Percentiles rank a stretch among this genome's conserved stretches.
Evolutionary conservation across 2,329 filamentous ascomycete species (phyloP).

Genomic region (Pestalotiopsis sp.): DNA sequence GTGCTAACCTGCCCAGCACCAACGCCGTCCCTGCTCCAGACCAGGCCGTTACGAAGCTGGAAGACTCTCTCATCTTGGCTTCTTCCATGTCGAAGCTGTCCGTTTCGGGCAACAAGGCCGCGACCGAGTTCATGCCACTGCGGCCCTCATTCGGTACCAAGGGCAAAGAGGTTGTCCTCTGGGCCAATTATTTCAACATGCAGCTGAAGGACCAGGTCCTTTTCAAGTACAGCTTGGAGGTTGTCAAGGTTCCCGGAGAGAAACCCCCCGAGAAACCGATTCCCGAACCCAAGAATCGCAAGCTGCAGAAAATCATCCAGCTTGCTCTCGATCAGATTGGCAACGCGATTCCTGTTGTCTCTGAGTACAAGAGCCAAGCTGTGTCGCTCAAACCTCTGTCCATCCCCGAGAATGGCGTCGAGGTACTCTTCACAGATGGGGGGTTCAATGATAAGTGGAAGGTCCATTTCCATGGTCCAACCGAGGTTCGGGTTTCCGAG

Average conservation of each 20-base stretch:
- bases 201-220: constrained; percentile 38
- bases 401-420: constrained; percentile 38
- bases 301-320: constrained; percentile 45
- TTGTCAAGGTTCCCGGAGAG: constrained; percentile 23
- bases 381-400: constrained; percentile 41
- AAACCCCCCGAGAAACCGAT: background rate
- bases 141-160: constrained; percentile 52
- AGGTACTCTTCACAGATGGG: constrained; percentile 38
- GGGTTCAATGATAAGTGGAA: constrained; percentile 38
- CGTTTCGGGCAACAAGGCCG: constrained; percentile 21
- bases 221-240: constrained; percentile 50
- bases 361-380: constrained; percentile 55
- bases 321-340: constrained; percentile 39
- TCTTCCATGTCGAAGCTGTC: constrained; percentile 40
- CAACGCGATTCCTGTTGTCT: constrained; percentile 38
- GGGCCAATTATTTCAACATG: constrained; percentile 59
- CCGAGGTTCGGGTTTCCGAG: constrained; percentile 38
- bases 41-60: constrained; percentile 37
- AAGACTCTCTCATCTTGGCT: constrained; percentile 43
- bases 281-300: constrained; percentile 43
- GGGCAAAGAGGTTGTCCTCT: constrained; percentile 47
- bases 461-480: constrained; percentile 45
- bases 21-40: constrained; percentile 29
- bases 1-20: constrained; percentile 12
- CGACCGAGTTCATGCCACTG: constrained; percentile 38